These are phyloP conservation scores for Aspergillus steynii DNA, from an alignment of 495 filamentous ascomycete species.

Conservation along the genomic window DNA sequence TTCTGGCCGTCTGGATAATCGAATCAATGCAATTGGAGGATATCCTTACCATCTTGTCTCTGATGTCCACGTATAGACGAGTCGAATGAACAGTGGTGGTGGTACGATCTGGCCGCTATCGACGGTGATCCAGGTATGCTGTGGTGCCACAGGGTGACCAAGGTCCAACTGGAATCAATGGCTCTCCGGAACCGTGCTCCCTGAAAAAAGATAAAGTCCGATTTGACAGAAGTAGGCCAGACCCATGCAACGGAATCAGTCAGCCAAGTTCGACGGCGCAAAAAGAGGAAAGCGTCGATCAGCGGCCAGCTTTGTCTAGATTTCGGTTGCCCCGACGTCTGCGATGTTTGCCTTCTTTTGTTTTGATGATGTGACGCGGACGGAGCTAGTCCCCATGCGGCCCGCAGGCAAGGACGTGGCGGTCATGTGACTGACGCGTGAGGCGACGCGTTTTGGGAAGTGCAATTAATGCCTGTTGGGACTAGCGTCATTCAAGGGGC, in stretches of 20 bases:
- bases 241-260: neutral
- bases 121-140: neutral
- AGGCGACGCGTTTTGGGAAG: conserved; percentile 30
- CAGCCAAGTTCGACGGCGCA: neutral
- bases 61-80: neutral
- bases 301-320: neutral
- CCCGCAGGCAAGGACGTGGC: conserved; percentile 4
- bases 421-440: conserved; percentile 24
- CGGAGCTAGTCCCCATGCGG: conserved; percentile 16
- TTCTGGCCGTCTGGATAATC: neutral
- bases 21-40: neutral
- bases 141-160: neutral
- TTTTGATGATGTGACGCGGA: conserved; percentile 23
- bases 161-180: neutral
- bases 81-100: neutral
- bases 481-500: neutral
- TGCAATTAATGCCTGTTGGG: conserved; percentile 15
- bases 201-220: neutral
- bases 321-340: conserved; percentile 12
- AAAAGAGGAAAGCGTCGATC: conserved; percentile 1
- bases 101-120: neutral
- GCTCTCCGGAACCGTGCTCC: neutral
- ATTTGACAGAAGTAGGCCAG: neutral
- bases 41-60: neutral
- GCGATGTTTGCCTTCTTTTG: conserved; percentile 18